Base-by-base conservation (phyloP, 2,329 filamentous ascomycete species). In the Penicillium psychrosexuale region DNA sequence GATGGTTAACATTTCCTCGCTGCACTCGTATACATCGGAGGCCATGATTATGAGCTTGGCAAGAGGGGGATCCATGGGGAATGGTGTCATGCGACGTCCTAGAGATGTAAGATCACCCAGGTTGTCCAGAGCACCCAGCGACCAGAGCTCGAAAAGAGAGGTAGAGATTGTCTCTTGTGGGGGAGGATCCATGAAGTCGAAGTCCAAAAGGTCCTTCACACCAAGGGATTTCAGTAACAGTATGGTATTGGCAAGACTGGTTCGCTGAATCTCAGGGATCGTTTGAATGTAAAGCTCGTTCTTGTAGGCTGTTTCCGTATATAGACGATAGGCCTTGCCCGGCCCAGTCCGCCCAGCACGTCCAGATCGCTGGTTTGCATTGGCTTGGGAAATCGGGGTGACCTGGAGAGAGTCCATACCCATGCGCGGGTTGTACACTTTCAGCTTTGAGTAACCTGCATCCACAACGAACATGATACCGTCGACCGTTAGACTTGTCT, bases 381-480 rank as follows among this genome's bases (percentile, higher is more conserved):
- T 99, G 63, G 94, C 94, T 72, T 99, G 94, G 2, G 92, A 97
- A 50, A 99, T 95, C 0, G 94, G 94, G 0, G 94, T 99, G 63
- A 99, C 96, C 68, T 97, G 94, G 13, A 99, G 83, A 0, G 93
- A 97, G 68, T 99, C 94, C 94, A 99, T 99, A 54, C 94, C 94
- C 91, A 99, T 97, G 50, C 92, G 89, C 6, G 94, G 92, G 67
- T 99, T 99, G 76, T 97, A 99, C 5, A 99, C 94, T 72, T 99
- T 99, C 69, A 97, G 84, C 72, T 99, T 99, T 2, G 91, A 96
- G 73, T 93, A 99, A 0, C 94, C 94, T 1, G 90, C 86, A 71
- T 99, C 94, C 5, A 99, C 94, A 22, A 99, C 94, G 67, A 96
- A 99, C 88, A 97, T 97, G 75, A 99, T 99, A 62, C 94, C 94